These are phyloP conservation scores for Penicillium psychrofluorescens DNA, from an alignment of 495 filamentous ascomycete species.

Conservation along the genomic window DNA sequence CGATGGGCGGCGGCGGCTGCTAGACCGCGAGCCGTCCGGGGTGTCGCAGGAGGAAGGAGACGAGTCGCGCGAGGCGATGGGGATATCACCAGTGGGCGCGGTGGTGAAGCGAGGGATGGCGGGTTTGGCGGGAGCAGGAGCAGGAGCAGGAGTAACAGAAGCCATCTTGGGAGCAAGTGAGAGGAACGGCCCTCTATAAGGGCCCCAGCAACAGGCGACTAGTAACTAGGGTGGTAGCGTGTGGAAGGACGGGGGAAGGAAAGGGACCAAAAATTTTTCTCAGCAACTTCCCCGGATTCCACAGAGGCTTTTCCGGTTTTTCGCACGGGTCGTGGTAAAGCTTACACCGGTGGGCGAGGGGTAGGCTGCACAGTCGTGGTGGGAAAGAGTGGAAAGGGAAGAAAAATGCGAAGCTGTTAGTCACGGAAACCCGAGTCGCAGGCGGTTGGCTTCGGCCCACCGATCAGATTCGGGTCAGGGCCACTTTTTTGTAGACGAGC, in stretches of 20 bases:
- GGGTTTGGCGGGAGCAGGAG: constrained; percentile 15
- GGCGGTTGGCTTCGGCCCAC: constrained; percentile 3
- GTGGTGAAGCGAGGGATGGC: constrained; percentile 15
- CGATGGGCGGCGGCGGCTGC: constrained; percentile 34
- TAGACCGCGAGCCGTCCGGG: constrained; percentile 33
- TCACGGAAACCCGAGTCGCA: constrained; percentile 34
- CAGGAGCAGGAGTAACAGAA: constrained; percentile 16
- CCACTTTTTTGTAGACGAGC: neutral
- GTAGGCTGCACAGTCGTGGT: constrained; percentile 13
- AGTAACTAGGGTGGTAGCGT: constrained; percentile 11
- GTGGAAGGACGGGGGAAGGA: constrained; percentile 8
- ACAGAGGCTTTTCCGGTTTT: neutral
- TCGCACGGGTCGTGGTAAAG: constrained; percentile 4
- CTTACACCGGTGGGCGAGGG: constrained; percentile 2
- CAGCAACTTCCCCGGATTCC: constrained; percentile 35
- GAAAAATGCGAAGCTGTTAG: constrained; percentile 33
- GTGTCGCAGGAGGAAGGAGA: constrained; percentile 33
- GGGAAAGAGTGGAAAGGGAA: constrained; percentile 13
- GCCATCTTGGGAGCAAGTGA: constrained; percentile 26
- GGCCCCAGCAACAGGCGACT: constrained; percentile 14
- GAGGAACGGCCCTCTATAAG: constrained; percentile 29
- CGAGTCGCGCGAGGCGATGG: constrained; percentile 27
- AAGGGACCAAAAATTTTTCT: constrained; percentile 14
- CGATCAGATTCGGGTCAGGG: constrained; percentile 2
- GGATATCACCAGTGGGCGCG: constrained; percentile 18